Base-by-base conservation (phyloP, 1,139 yeast genomes). In the Blastobotrys illinoisensis region DNA sequence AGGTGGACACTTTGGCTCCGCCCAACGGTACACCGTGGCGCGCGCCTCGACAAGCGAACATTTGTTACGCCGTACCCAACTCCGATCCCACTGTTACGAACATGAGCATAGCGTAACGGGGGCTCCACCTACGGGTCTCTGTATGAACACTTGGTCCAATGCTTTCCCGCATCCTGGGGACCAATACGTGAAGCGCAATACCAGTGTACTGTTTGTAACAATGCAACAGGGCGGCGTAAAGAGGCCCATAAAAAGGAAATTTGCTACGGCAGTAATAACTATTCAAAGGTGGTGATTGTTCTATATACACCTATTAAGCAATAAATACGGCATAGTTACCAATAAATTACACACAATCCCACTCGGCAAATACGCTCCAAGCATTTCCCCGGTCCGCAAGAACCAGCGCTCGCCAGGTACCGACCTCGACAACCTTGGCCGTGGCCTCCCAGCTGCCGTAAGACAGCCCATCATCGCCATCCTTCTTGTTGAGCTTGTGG, bases 351-450 rank as follows among this genome's bases (percentile, higher is more conserved):
- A 68, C 62, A 68, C 95, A 86, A 48, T 78, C 78, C 99, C 99
- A 93, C 70, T 89, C 96, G 9, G 96, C 91, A 71, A 88, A 89
- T 5, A 88, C 90, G 64, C 90, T 86, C 91, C 96, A 88, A 54
- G 93, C 85, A 58, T 80, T 79, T 3, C 90, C 90, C 50, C 85
- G 80, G 62, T 88, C 95, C 7, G 91, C 86, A 50, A 87, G 80
- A 0, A 88, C 89, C 52, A 91, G 77, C 1, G 93, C 95, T 53
- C 91, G 78, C 86, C 96, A 93, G 26, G 78, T 70, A 1, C 99
- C 99, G 1, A 74, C 68, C 66, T 90, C 97, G 57, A 78, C 79
- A 55, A 89, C 77, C 60, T 81, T 80, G 43, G 86, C 73, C 47
- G 77, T 75, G 21, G 79, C 71, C 58, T 79, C 83, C 80, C 85